Evolutionary conservation across 2,329 filamentous ascomycete genomes (phyloP).

Genomic region (Macrophomina pseudophaseolina): DNA sequence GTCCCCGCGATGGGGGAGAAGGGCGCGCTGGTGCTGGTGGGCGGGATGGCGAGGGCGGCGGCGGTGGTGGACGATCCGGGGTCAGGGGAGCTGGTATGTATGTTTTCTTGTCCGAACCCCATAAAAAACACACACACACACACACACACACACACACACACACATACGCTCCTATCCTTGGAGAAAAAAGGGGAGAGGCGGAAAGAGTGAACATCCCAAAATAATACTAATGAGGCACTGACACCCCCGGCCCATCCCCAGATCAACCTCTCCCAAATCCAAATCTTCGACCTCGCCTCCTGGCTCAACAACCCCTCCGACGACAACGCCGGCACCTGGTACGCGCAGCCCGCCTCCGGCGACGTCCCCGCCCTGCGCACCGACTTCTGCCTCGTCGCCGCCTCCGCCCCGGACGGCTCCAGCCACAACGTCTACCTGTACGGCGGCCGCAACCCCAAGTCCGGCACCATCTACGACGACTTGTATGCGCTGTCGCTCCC

Average conservation of each 20-base stretch:
- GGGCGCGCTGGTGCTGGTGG: neutral
- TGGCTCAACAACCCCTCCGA: neutral
- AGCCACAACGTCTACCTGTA: conserved; percentile 57
- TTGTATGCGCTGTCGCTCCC: conserved; percentile 54
- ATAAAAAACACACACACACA: too few species aligned
- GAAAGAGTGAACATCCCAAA: neutral
- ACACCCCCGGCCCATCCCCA: neutral
- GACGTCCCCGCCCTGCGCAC: conserved; percentile 48
- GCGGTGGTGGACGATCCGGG: neutral
- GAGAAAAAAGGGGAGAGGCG: too few species aligned
- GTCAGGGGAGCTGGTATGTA: conserved; percentile 5
- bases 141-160: too few species aligned
- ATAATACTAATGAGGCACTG: neutral
- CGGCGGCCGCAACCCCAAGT: conserved; percentile 50
- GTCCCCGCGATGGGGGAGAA: neutral
- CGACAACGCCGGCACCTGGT: conserved; percentile 42
- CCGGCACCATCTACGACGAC: conserved; percentile 46
- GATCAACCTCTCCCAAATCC: neutral
- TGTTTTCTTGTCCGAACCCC: neutral
- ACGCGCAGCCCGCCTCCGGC: conserved; percentile 49
- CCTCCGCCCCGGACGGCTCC: conserved; percentile 51
- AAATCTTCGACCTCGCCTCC: conserved; percentile 6
- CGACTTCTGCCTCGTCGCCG: conserved; percentile 51
- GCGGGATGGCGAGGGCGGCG: neutral
- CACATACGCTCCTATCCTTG: too few species aligned